phyloP scores from a whole-genome alignment of 345 rosid genomes.

The Angophora floribunda region DNA sequence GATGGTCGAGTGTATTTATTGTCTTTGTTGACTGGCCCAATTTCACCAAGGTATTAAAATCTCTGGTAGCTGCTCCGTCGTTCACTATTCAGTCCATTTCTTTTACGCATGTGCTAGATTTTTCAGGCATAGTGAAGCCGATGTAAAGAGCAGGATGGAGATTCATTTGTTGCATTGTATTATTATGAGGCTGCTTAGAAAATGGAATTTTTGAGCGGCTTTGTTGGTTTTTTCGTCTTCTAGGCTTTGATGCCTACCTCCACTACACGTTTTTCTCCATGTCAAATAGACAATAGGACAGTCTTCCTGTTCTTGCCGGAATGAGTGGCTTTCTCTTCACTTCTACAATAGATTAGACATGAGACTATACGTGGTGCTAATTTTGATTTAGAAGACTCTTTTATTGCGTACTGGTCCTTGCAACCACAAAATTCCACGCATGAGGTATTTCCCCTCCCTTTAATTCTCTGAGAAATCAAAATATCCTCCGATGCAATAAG shows the following conservation, averaged over 20 bases:
- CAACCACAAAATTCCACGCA: neutral
- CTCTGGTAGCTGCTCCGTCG: neutral
- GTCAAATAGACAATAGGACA: neutral
- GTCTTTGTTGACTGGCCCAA: neutral
- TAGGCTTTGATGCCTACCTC: neutral
- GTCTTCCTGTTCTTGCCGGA: neutral
- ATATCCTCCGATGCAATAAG: neutral
- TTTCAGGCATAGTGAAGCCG: neutral
- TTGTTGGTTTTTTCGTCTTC: neutral
- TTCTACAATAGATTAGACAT: neutral
- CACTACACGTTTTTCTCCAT: neutral
- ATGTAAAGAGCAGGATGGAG: neutral
- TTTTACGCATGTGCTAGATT: neutral
- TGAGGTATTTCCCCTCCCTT: neutral
- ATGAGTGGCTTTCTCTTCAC: neutral
- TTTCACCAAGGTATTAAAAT: neutral
- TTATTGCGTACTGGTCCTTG: neutral
- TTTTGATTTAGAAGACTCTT: neutral
- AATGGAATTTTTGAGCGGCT: neutral
- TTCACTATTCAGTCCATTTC: neutral
- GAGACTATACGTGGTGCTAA: neutral
- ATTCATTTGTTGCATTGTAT: neutral
- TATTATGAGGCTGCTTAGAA: neutral
- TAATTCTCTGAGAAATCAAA: neutral
- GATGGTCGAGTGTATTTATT: neutral